phyloP scores from a whole-genome alignment of 148 eudicot genomes.

The Chenopodium suecicum region DNA sequence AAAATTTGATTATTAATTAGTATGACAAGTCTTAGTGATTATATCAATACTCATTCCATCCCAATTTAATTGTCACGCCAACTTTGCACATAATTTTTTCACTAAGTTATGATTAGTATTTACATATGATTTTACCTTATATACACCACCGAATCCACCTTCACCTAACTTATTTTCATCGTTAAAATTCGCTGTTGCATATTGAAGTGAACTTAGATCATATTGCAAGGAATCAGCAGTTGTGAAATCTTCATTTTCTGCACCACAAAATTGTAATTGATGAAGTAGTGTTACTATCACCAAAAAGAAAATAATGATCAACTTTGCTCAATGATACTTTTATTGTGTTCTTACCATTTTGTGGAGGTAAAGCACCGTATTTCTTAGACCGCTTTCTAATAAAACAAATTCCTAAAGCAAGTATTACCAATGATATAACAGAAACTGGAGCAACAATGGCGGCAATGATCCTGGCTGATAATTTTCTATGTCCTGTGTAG shows the following conservation, averaged over 20 bases:
- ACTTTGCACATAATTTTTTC: too few relatives aligned
- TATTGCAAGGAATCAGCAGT: slow-evolving; percentile 22
- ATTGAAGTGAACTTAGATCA: slow-evolving; percentile 16
- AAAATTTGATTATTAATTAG: too few relatives aligned
- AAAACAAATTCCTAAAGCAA: slow-evolving; percentile 12
- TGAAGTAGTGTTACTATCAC: too few relatives aligned
- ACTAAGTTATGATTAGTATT: too few relatives aligned
- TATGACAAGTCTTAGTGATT: too few relatives aligned
- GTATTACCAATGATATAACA: background rate
- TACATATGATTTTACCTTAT: slow-evolving; percentile 19
- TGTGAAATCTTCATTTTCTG: slow-evolving; percentile 2
- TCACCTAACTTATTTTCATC: slow-evolving; percentile 28
- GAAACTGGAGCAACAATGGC: slow-evolving; percentile 18
- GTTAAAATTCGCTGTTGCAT: slow-evolving; percentile 17
- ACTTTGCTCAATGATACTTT: too few relatives aligned
- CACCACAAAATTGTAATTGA: background rate
- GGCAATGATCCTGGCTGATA: slow-evolving; percentile 14
- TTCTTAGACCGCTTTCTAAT: slow-evolving; percentile 13
- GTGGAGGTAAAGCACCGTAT: too few relatives aligned
- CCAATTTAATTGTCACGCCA: too few relatives aligned
- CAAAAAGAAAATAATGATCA: too few relatives aligned
- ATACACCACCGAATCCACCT: slow-evolving; percentile 33
- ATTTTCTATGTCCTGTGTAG: slow-evolving; percentile 20
- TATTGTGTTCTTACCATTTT: too few relatives aligned
- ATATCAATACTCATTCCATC: too few relatives aligned